These are phyloP conservation scores for Penicillium sp. DNA, from an alignment of 2,329 filamentous ascomycete species.

Conservation along the genomic window DNA sequence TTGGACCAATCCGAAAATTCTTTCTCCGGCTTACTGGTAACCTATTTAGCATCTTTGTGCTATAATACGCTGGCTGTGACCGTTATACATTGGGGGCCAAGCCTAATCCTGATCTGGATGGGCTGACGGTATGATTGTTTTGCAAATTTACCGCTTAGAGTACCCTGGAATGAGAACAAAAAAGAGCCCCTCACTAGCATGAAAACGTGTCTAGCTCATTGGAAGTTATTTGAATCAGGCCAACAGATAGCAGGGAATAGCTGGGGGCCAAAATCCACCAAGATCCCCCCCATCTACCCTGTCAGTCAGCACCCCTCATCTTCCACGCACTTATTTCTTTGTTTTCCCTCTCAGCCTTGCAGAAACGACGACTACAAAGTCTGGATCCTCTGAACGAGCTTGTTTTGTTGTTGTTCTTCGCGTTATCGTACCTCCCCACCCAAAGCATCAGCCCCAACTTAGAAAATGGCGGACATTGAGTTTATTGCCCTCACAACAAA, in stretches of 20 bases:
- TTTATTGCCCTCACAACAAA: slow-evolving; percentile 19
- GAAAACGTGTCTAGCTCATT: no score
- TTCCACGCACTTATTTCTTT: not conserved
- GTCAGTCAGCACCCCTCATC: not conserved
- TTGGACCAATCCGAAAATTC: no score
- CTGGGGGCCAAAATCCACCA: not conserved
- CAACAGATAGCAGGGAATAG: not conserved
- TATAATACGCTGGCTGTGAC: no score
- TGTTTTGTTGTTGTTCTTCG: not conserved
- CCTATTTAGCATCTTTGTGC: no score
- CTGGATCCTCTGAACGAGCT: not conserved
- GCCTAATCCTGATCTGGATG: no score
- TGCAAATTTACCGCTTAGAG: no score
- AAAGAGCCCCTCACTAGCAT: no score
- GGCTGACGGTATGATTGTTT: no score
- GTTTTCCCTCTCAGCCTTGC: not conserved
- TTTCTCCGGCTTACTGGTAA: no score
- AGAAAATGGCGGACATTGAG: slow-evolving; percentile 14
- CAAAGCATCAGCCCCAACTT: not conserved
- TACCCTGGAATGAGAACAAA: no score
- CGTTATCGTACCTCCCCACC: not conserved
- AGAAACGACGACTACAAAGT: not conserved
- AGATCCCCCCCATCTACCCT: not conserved
- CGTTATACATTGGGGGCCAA: no score
- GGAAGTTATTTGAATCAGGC: no score